Evolutionary conservation across 108 stramenopile genomes (phyloP).

Genomic region (Pseudonitzschia multistriata): DNA sequence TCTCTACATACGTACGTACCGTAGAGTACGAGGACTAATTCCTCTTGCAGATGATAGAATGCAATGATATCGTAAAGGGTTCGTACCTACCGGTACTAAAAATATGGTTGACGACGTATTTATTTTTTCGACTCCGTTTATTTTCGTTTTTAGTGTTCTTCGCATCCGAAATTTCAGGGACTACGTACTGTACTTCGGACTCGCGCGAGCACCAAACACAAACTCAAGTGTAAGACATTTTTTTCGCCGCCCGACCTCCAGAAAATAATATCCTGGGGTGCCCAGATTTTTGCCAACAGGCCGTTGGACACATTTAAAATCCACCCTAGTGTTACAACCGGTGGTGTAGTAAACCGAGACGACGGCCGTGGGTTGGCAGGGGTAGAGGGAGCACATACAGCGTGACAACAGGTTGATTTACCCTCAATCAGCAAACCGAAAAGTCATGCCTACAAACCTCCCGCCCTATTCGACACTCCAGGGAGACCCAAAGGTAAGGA

Average conservation of each 20-base stretch:
- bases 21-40: too few relatives aligned
- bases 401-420: not conserved
- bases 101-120: slow-evolving; percentile 1
- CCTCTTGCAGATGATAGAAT: too few relatives aligned
- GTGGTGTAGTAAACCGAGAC: not conserved
- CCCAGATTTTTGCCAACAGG: not conserved
- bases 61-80: too few relatives aligned
- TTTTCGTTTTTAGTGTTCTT: not conserved
- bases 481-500: slow-evolving; percentile 53
- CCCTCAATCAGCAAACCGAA: not conserved
- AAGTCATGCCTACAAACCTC: slow-evolving; percentile 12
- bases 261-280: too few relatives aligned
- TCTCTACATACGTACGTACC: too few relatives aligned
- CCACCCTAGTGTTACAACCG: not conserved
- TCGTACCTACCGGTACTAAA: too few relatives aligned
- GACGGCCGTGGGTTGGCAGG: slow-evolving; percentile 2
- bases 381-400: slow-evolving; percentile 4
- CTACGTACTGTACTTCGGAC: not conserved
- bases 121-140: slow-evolving; percentile 5
- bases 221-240: not conserved
- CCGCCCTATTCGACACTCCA: slow-evolving; percentile 65
- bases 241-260: not conserved
- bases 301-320: too few relatives aligned
- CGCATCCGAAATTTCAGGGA: not conserved
- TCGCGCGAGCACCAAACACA: not conserved